These are phyloP conservation scores for Fusarium citri DNA, from an alignment of 2,329 filamentous ascomycete species.

Conservation along the genomic window DNA sequence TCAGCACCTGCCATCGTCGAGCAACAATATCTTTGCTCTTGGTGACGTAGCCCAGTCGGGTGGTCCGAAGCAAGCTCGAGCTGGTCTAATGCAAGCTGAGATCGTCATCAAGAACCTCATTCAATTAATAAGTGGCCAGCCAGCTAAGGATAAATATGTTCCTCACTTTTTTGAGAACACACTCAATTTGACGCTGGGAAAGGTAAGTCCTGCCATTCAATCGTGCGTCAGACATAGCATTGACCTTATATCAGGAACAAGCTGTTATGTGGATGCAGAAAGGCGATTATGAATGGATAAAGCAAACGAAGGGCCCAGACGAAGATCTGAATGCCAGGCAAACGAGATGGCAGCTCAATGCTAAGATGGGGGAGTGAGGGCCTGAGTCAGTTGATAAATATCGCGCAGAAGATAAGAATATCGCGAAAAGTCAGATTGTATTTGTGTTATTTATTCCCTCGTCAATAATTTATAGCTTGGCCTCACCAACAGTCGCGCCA, in stretches of 20 bases:
- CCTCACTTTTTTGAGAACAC: conserved; percentile 21
- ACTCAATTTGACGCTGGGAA: conserved; percentile 20
- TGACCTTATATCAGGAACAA: neutral
- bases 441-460: no score
- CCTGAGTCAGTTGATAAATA: no score
- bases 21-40: conserved; percentile 4
- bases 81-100: conserved; percentile 22
- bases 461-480: neutral
- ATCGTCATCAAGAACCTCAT: conserved; percentile 8
- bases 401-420: no score
- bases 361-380: no score
- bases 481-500: neutral
- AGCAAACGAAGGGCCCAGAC: neutral
- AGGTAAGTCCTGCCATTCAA: no score
- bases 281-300: conserved; percentile 15
- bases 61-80: conserved; percentile 30
- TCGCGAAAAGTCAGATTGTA: no score
- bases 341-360: conserved; percentile 11
- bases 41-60: conserved; percentile 27
- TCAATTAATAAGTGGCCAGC: neutral
- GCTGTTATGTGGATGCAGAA: conserved; percentile 4
- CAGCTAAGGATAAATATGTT: neutral
- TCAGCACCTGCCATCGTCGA: neutral
- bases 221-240: no score
- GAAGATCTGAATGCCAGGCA: conserved; percentile 13